These are phyloP conservation scores for Leptographium flavum DNA, from an alignment of 2,329 filamentous ascomycete genomes.

Conservation along the genomic window DNA sequence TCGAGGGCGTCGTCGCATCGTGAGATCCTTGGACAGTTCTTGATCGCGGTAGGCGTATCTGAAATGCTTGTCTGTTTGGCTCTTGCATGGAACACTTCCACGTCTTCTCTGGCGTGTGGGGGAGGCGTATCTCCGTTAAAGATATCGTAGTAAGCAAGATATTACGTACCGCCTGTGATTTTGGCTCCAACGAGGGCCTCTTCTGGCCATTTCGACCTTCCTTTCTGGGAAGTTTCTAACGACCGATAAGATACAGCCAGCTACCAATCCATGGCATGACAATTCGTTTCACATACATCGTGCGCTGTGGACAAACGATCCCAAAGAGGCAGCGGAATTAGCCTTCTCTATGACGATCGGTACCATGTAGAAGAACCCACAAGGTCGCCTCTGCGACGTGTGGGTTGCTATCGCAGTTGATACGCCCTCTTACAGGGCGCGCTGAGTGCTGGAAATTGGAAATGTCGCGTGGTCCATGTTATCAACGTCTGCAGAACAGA, in stretches of 20 bases:
- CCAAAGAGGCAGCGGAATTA: neutral
- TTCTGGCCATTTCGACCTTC: slow-evolving; percentile 4
- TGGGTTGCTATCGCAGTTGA: too few species aligned
- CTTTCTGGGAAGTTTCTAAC: slow-evolving; percentile 6
- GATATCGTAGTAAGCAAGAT: neutral
- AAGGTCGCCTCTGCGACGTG: too few species aligned
- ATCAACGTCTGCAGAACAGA: neutral
- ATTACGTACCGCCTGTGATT: neutral
- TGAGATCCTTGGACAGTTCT: too few species aligned
- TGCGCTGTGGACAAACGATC: neutral
- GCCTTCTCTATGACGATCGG: neutral
- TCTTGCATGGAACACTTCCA: too few species aligned
- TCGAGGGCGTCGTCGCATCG: too few species aligned
- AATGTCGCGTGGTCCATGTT: neutral
- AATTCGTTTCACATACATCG: neutral
- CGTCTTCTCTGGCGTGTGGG: too few species aligned
- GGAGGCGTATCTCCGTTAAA: neutral
- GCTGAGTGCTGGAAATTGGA: too few species aligned
- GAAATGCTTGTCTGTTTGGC: too few species aligned
- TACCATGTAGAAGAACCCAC: too few species aligned
- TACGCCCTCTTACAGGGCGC: too few species aligned
- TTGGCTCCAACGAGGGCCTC: too few species aligned
- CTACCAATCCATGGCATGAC: neutral
- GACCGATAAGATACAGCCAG: neutral
- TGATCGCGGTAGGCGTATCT: too few species aligned